Base-by-base conservation (phyloP, 2,329 filamentous ascomycete species). In the Fusarium concolor region DNA sequence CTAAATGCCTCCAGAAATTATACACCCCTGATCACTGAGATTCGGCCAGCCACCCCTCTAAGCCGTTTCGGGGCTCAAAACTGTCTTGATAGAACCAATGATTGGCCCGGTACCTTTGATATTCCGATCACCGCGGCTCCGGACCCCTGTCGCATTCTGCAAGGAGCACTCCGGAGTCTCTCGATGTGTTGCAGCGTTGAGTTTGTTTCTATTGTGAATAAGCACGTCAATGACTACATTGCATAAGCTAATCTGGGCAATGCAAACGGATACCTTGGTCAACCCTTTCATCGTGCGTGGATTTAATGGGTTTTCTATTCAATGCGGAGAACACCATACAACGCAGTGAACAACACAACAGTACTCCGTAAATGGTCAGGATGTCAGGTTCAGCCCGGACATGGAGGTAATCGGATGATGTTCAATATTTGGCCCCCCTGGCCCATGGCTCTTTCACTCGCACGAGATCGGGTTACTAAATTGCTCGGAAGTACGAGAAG, bases 101-200 rank as follows among this genome's bases (percentile, higher is more conserved):
- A 76, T 78, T 78, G 71, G 76, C 0, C 51, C 76, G 76, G 76
- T 59, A 39, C 11, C 22, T 28, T 12, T 38, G 73, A 77, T 75
- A 72, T 72, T 78, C 76, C 76, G 76, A 41, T 50, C 49, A 49
- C 74, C 70, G 74, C 58, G 44, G 55, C 61, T 39, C 46, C 35
- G 31, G 24, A 62, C 72, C 71, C 72, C 49, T 63, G 65, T 65
- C 70, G 31, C 55, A 46, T 60, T 41, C 58, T 63, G 50, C 67
- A 68, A 72, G 67, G 70, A 66, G 57, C 56, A 55, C 70, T 72
- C 62, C 59, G 62, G 65, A 70, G 62, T 67, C 67, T 55, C 55
- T 72, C 56, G 46, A 51, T 46, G 31, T 42, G 62, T 29, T 26
- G 24, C n/a, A 28, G 22, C 24, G 20, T 37, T 49, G 42, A 20